phyloP scores from a whole-genome alignment of 2,329 filamentous ascomycete genomes.

The Xylaria sp. region DNA sequence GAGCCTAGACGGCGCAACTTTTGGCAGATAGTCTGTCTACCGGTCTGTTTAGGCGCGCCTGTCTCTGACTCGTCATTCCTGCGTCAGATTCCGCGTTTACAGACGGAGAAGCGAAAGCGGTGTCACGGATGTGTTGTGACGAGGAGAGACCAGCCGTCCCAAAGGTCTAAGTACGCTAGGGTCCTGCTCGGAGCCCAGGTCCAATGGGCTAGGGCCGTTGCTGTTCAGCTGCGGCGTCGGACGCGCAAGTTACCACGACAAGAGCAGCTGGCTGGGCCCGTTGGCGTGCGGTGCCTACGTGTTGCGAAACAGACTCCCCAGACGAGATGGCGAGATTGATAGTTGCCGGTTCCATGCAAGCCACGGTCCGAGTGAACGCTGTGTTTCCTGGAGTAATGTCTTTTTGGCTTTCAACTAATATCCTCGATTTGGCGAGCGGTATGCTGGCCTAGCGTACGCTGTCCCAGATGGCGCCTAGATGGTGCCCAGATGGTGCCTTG shows the following conservation, averaged over 20 bases:
- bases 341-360: background rate
- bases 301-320: background rate
- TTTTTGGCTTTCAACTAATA: background rate
- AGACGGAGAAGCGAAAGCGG: slow-evolving; percentile 6
- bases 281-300: background rate
- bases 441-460: too few species aligned
- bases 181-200: background rate
- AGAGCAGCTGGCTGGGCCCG: background rate
- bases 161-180: too few species aligned
- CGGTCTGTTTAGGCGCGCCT: background rate
- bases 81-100: slow-evolving; percentile 9
- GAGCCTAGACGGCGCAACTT: background rate
- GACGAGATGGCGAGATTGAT: background rate
- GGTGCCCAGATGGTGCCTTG: background rate
- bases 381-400: background rate
- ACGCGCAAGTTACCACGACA: background rate
- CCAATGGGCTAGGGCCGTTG: slow-evolving; percentile 3
- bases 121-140: slow-evolving; percentile 15
- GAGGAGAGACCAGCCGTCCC: slow-evolving; percentile 5
- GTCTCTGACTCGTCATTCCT: slow-evolving; percentile 20
- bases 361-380: slow-evolving; percentile 2
- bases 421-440: background rate
- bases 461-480: too few species aligned
- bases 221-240: slow-evolving; percentile 11
- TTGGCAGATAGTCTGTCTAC: background rate